Conservation (phyloP, 495 filamentous ascomycete genomes). For the Filosporella fistucella region DNA sequence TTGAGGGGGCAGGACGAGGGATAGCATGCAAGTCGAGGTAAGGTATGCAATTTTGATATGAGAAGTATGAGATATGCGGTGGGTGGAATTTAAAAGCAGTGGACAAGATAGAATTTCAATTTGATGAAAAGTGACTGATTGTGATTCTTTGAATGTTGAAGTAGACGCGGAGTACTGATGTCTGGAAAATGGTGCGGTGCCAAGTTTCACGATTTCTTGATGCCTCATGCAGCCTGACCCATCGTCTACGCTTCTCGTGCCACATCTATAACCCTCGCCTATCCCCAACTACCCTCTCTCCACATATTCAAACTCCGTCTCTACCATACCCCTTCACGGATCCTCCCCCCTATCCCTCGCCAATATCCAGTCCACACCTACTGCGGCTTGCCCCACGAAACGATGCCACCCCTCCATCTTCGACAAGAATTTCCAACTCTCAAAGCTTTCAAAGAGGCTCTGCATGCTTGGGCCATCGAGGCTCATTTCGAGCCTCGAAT, state of each 20-base stretch:
- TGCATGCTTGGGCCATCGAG: conserved; percentile 36
- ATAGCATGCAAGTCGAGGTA: neutral
- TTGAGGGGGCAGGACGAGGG: conserved; percentile 6
- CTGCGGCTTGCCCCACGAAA: no score
- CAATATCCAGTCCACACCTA: no score
- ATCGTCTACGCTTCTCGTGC: neutral
- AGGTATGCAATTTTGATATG: neutral
- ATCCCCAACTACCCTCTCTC: conserved; percentile 20
- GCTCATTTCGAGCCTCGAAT: conserved; percentile 36
- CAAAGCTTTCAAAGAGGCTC: conserved; percentile 33
- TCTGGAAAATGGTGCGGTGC: no score
- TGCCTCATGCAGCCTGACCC: conserved; percentile 17
- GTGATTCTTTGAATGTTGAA: no score
- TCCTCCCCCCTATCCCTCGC: conserved; percentile 36
- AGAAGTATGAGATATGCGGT: neutral
- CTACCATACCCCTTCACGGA: no score
- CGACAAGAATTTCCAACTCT: conserved; percentile 32
- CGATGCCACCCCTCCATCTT: conserved; percentile 30
- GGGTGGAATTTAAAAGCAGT: no score
- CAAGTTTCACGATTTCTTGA: conserved; percentile 31
- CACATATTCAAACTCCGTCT: no score
- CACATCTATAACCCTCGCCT: neutral
- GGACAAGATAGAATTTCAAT: no score
- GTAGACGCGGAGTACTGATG: no score
- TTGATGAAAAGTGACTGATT: no score